phyloP scores from a whole-genome alignment of 208 protist genomes.

The Perkinsela sp. region DNA sequence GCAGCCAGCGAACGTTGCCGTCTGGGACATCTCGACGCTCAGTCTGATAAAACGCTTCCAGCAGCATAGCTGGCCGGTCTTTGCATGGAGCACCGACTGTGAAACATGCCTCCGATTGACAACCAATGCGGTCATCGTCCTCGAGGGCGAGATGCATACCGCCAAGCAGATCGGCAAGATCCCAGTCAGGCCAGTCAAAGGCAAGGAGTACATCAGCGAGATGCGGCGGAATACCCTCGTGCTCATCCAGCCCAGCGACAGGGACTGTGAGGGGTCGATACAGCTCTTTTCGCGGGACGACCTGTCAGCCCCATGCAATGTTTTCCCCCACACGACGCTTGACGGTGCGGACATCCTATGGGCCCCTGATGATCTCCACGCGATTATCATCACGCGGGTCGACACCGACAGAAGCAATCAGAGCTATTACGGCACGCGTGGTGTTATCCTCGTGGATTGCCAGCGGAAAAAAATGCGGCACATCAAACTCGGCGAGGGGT shows the following conservation, averaged over 20 bases:
- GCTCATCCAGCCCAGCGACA: background rate
- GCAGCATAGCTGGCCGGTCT: background rate
- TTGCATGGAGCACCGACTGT: background rate
- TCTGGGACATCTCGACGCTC: background rate
- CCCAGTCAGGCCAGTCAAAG: background rate
- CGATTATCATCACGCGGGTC: slow-evolving; percentile 2
- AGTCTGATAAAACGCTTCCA: background rate
- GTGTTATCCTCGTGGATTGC: slow-evolving; percentile 39
- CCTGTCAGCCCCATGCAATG: background rate
- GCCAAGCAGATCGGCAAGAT: background rate
- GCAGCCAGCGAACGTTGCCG: background rate
- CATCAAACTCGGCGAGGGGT: slow-evolving; percentile 27
- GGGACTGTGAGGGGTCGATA: background rate
- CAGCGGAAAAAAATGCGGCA: slow-evolving; percentile 15
- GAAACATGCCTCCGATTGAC: background rate
- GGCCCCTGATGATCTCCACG: background rate
- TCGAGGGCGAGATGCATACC: background rate
- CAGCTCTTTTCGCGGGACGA: background rate
- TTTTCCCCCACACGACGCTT: background rate
- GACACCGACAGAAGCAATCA: slow-evolving; percentile 41
- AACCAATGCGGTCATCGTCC: background rate
- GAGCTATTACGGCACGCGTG: slow-evolving; percentile 58
- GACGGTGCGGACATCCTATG: background rate
- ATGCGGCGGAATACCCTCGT: background rate
- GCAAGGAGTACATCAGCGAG: background rate